Base-by-base conservation (phyloP, 176 grass and related monocot species). In the Eleusine indica region DNA sequence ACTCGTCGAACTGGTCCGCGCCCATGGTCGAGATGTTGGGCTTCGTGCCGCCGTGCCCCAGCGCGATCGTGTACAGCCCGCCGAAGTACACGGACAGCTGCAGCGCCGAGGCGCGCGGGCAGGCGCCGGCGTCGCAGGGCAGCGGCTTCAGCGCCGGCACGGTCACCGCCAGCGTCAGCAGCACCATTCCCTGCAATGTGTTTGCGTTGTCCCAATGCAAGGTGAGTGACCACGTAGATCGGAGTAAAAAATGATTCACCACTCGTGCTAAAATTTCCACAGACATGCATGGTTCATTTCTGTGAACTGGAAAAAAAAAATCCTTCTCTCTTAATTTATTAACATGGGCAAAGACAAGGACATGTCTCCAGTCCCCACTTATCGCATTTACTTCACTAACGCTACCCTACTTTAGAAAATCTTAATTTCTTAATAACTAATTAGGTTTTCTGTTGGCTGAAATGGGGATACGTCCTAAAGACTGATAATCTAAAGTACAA, bases 1-100 rank as follows among this genome's bases (percentile, higher is more conserved):
- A 93, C 57, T 90, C 93, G 72, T 98, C 96, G 62, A 98, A 98
- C 86, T 95, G 96, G 87, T 95, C 92, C 4, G 96, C 96, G 41
- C 93, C 96, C 17, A 98, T 93, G 57, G 96, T 98, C 1, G 93
- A 95, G 83, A 98, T 88, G 87, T 98, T 98, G 4, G 93, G 90
- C 82, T 98, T 98, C 39, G 93, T 93, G 53, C 89, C 89, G 57
- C 93, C 96, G 37, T 98, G 89, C 41, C 78, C 96, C 1, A 98
- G 40, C 8, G 96, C 96, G 35, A 98, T 84, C 60, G 73, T 91
- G 89, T 98, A 98, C 32, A 95, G 71, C 37, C 87, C 91, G 19
- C 85, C 77, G 77, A 95, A 98, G 77, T 95, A 98, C 21, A 90
- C 74, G 10, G 82, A 72, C 40, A 93, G 76, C 84, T 98, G 91